Evolutionary conservation across 2,329 filamentous ascomycete genomes (phyloP), one percentile per base, ranked within the genome.

Genomic region (Coniochaeta sp.): DNA sequence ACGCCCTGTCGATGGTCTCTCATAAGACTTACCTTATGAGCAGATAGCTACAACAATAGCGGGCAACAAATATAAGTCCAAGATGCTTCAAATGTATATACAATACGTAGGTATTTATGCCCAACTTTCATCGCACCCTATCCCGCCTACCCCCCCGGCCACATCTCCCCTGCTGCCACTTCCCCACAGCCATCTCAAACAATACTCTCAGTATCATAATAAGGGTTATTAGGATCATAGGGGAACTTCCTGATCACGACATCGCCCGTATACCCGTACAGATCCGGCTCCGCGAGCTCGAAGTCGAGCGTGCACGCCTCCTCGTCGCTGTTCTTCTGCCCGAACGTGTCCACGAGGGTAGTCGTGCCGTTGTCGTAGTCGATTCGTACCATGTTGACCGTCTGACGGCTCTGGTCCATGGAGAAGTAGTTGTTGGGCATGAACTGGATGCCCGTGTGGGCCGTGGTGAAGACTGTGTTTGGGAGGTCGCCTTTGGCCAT

Each of bases 391-490:
- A 68, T 65, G 59, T 71, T 69, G 33, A 68, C 67, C 1, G 68
- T 73, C 48, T 61, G 58, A 20, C 69, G 60, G 54, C 67, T 71
- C 33, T 66, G 62, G 52, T 75, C 73, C 3, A 61, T 57, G 12
- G 60, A 58, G 33, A 73, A 66, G 59, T 76, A 76, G 49, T 77
- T 76, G 33, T 67, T 58, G 1, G 74, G 74, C 61, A 67, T 70
- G 55, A 76, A 66, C 31, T 68, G 62, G 40, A 77, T 60, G 20
- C 69, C 69, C 1, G 65, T 67, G 53, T 76, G 72, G 2, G 73
- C 72, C 9, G 71, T 71, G n/a, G 71, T 75, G 61, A 73, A 71
- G 49, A 79, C 70, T 0, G 78, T 81, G 57, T 78, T 79, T 16
- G 77, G 78, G 12, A 81, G 60, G 56, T 79, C 76, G 18, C 70